Evolutionary conservation across 345 rosid genomes (phyloP), one percentile per base, ranked within the genome.

Genomic region (Populus pruinosa): DNA sequence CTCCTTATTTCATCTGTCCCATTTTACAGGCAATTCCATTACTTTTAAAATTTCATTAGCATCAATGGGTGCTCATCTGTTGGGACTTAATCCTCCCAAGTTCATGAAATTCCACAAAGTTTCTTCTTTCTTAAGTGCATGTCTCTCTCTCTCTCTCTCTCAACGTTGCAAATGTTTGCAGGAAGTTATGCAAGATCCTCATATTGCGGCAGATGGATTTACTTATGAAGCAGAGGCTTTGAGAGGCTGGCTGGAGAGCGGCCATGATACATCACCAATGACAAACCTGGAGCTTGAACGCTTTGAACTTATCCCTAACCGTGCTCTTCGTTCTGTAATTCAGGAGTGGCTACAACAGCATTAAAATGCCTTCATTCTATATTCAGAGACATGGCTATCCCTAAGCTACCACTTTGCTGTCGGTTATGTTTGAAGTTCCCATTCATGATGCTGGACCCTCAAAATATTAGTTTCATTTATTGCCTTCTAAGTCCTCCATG

Each of bases 141-240:
- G 2, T 41, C 13, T 41, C 44, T 41, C 44, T 9, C 13, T 41
- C 44, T 41, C 44, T 41, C 44, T 41, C 44, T 38, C 8, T 38
- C 8, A 10, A 41, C 44, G 12, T 11, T 44, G 31, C 21, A 1
- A 49, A 29, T 47, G 73, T 70, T 47, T 69, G 85, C 88, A 92
- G 97, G 96, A 91, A 82, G 79, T 94, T 50, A 94, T 92, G 97
- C 78, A 53, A 80, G 90, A 92, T 76, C 97, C 98, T 11, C 88
- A 86, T 41, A 88, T 94, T 55, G 97, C 97, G 29, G 97, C 98
- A 0, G 96, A 92, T 76, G 98, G 97, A 17, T 87, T 75, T 72
- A 94, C 94, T 0, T 94, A 92, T 39, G 97, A 94, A 83, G 88
- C 85, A 69, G 85, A 84, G 75, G 91, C 91, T 5, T 73, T 92